These are phyloP conservation scores for Plasmodium falciparum DNA, from an alignment of 169 alveolate species.

Conservation along the genomic window DNA sequence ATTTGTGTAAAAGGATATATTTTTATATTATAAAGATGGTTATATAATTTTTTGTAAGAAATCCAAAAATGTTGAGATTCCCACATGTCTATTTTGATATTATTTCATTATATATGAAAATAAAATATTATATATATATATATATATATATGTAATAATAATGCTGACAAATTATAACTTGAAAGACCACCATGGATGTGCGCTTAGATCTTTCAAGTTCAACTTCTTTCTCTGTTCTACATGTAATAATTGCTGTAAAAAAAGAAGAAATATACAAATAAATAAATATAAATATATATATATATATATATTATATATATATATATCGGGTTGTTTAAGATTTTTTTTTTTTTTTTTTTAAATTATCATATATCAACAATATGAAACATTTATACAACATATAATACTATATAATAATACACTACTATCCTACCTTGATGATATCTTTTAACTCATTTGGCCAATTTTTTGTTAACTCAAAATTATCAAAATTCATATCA, in stretches of 20 bases:
- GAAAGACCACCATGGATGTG: conserved; percentile 76
- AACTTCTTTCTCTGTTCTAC: conserved; percentile 49
- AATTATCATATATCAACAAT: neutral
- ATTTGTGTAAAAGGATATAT: too few relatives aligned
- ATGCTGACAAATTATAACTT: conserved; percentile 9
- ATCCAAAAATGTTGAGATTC: too few relatives aligned
- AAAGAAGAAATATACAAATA: neutral
- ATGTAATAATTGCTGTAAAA: conserved; percentile 47
- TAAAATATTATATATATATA: conserved; percentile 3
- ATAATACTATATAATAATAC: neutral
- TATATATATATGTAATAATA: neutral
- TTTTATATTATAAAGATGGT: too few relatives aligned
- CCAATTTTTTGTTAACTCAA: conserved; percentile 67
- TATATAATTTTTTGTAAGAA: too few relatives aligned
- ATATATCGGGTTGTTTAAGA: too few relatives aligned
- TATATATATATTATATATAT: neutral
- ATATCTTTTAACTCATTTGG: conserved; percentile 48
- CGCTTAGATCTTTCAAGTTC: conserved; percentile 55
- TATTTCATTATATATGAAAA: neutral
- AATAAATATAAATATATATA: neutral
- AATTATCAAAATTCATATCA: conserved; percentile 70
- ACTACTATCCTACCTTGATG: conserved; percentile 19
- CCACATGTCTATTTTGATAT: too few relatives aligned
- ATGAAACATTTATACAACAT: neutral
- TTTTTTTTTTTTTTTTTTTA: too few relatives aligned